phyloP scores from a whole-genome alignment of 176 grass and related monocot genomes.

The Cenchrus fungigraminus region DNA sequence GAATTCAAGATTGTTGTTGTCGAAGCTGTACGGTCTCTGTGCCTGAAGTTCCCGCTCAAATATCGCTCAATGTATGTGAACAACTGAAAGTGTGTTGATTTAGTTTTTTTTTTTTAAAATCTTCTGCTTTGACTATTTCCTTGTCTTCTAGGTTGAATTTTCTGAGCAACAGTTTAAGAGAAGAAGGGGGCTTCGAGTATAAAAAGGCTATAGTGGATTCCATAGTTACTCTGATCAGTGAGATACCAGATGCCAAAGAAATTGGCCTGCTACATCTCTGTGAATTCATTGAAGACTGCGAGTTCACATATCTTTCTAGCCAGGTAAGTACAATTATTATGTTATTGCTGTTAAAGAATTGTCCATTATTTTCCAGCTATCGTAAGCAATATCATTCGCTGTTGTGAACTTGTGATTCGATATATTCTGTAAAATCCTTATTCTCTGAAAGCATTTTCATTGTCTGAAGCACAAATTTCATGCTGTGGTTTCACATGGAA shows the following conservation, averaged over 20 bases:
- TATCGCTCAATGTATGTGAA: constrained; percentile 89
- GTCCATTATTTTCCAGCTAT: constrained; percentile 19
- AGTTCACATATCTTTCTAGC: constrained; percentile 95
- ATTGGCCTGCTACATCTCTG: constrained; percentile 90
- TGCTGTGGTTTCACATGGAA: not conserved
- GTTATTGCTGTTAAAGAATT: not conserved
- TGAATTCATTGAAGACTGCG: constrained; percentile 99
- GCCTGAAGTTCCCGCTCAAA: constrained; percentile 96
- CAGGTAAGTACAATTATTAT: constrained; percentile 66
- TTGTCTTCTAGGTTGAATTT: constrained; percentile 80
- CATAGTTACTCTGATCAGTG: constrained; percentile 87
- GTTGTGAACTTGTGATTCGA: not conserved
- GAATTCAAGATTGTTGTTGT: constrained; percentile 99
- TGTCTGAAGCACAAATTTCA: constrained; percentile 6
- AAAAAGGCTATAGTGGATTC: constrained; percentile 99
- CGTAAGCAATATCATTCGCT: constrained; percentile 6
- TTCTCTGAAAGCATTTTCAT: not conserved
- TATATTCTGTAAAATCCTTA: constrained; percentile 15
- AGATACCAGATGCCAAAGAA: constrained; percentile 96
- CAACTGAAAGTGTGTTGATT: constrained; percentile 18
- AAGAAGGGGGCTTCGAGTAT: constrained; percentile 98
- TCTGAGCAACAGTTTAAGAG: constrained; percentile 93
- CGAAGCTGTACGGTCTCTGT: constrained; percentile 89
- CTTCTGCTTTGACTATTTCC: constrained; percentile 24
- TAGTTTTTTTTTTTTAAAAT: not conserved